Evolutionary conservation across 257 asterid species (phyloP).

Genomic region (Dorcoceras hygrometricum): DNA sequence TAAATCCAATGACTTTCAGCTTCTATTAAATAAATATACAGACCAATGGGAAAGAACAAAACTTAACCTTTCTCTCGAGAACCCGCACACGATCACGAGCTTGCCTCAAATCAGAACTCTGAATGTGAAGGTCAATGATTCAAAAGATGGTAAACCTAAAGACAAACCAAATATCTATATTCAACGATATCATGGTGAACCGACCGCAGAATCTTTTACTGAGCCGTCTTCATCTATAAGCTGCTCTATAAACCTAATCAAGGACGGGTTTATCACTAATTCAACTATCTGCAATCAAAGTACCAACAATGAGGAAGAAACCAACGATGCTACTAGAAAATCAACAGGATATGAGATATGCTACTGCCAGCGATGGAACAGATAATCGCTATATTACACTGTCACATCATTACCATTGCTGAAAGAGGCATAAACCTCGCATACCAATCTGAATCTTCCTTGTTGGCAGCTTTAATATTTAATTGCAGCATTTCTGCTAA

Average conservation of each 20-base stretch:
- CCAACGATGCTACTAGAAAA: constrained; percentile 18
- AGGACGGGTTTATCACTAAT: constrained; percentile 46
- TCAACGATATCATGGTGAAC: constrained; percentile 29
- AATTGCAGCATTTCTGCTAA: constrained; percentile 64
- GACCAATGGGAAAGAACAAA: constrained; percentile 7
- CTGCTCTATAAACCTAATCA: constrained; percentile 63
- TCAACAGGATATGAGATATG: constrained; percentile 11
- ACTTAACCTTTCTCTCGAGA: constrained; percentile 77
- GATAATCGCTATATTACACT: neutral
- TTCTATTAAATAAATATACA: neutral
- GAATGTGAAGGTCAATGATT: constrained; percentile 29
- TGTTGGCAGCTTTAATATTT: constrained; percentile 76
- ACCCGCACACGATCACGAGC: constrained; percentile 72
- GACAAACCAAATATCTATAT: neutral
- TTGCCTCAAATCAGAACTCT: constrained; percentile 78
- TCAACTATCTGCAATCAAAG: constrained; percentile 68
- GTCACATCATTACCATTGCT: constrained; percentile 50
- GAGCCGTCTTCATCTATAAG: constrained; percentile 91
- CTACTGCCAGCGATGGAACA: constrained; percentile 5
- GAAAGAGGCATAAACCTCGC: constrained; percentile 81
- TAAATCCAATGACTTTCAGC: neutral
- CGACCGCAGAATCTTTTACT: constrained; percentile 93
- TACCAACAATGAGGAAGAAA: constrained; percentile 16
- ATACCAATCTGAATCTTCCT: constrained; percentile 73
- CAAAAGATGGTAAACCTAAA: neutral